Percentiles rank a stretch among this genome's conserved stretches.
Evolutionary conservation across 805 yeast genomes (phyloP).

Genomic region (Wickerhamomyces rabaulensis): DNA sequence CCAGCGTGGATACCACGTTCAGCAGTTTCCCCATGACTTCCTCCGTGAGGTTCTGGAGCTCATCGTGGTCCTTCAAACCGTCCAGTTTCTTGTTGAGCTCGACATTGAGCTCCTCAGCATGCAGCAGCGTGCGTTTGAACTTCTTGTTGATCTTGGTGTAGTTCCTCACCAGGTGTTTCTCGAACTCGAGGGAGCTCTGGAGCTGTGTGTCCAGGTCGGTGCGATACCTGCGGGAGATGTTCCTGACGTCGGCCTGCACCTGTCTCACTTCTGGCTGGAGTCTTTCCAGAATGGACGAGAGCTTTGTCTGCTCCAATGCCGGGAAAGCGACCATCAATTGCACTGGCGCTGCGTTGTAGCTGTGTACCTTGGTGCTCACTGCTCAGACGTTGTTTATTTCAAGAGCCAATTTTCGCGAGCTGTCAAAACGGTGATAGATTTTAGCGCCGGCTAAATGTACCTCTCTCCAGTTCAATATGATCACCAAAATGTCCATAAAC

Average conservation of each 20-base stretch:
- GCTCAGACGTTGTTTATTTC: no score
- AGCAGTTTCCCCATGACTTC: slow-evolving; percentile 18
- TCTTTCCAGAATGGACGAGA: slow-evolving; percentile 6
- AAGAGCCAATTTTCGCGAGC: no score
- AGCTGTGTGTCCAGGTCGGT: slow-evolving; percentile 3
- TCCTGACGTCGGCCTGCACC: slow-evolving; percentile 1
- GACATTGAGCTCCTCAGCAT: slow-evolving; percentile 6
- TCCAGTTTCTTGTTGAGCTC: slow-evolving; percentile 11
- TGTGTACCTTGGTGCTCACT: no score
- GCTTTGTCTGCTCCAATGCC: slow-evolving; percentile 7
- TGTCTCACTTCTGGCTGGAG: slow-evolving; percentile 4
- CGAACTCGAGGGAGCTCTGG: background rate
- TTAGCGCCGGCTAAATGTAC: no score
- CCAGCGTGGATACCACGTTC: slow-evolving; percentile 6
- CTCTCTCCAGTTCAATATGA: no score
- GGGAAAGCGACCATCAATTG: slow-evolving; percentile 3
- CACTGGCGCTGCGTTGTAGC: no score
- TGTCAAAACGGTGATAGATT: no score
- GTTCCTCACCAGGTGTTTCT: slow-evolving; percentile 3
- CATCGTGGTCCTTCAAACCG: slow-evolving; percentile 7
- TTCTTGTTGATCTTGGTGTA: slow-evolving; percentile 1
- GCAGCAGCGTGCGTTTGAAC: slow-evolving; percentile 1
- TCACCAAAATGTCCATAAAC: no score
- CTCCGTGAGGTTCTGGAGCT: slow-evolving; percentile 1
- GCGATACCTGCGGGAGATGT: slow-evolving; percentile 3